Conservation (phyloP, 2,329 filamentous ascomycete species). For the Peltaster fructicola region DNA sequence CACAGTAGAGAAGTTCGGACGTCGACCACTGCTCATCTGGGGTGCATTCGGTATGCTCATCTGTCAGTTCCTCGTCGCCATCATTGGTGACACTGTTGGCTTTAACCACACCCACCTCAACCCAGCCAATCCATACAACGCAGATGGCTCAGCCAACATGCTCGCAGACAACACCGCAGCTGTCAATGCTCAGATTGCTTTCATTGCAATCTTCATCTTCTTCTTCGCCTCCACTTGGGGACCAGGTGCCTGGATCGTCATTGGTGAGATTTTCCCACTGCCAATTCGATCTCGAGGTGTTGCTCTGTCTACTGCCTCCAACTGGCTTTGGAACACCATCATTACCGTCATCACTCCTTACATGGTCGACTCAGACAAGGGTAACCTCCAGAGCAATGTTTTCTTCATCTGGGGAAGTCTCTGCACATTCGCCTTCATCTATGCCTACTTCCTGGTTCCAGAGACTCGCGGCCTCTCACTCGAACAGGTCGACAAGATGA, state of each 20-base stretch:
- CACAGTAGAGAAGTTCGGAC: slow-evolving; percentile 65
- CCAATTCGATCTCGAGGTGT: slow-evolving; percentile 80
- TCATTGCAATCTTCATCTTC: slow-evolving; percentile 86
- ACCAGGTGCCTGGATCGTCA: slow-evolving; percentile 52
- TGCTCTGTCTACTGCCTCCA: slow-evolving; percentile 68
- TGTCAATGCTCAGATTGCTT: slow-evolving; percentile 55
- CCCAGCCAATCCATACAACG: slow-evolving; percentile 11
- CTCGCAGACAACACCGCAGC: slow-evolving; percentile 28
- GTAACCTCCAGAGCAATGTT: slow-evolving; percentile 28
- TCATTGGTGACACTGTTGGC: slow-evolving; percentile 33
- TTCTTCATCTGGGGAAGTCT: slow-evolving; percentile 27
- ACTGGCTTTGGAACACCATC: slow-evolving; percentile 59
- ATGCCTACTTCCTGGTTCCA: slow-evolving; percentile 54
- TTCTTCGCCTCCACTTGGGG: slow-evolving; percentile 86
- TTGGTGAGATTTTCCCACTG: slow-evolving; percentile 80
- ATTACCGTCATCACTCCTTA: slow-evolving; percentile 47
- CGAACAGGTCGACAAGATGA: slow-evolving; percentile 72
- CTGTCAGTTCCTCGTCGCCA: slow-evolving; percentile 75
- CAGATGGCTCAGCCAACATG: slow-evolving; percentile 25
- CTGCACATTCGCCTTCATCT: slow-evolving; percentile 34
- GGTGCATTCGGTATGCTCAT: slow-evolving; percentile 70
- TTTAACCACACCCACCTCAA: slow-evolving; percentile 16
- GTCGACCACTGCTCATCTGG: slow-evolving; percentile 60
- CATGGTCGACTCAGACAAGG: slow-evolving; percentile 42
- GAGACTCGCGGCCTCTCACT: slow-evolving; percentile 43